Conservation (phyloP, 108 stramenopile species). For the Fragilaria crotonensis region DNA sequence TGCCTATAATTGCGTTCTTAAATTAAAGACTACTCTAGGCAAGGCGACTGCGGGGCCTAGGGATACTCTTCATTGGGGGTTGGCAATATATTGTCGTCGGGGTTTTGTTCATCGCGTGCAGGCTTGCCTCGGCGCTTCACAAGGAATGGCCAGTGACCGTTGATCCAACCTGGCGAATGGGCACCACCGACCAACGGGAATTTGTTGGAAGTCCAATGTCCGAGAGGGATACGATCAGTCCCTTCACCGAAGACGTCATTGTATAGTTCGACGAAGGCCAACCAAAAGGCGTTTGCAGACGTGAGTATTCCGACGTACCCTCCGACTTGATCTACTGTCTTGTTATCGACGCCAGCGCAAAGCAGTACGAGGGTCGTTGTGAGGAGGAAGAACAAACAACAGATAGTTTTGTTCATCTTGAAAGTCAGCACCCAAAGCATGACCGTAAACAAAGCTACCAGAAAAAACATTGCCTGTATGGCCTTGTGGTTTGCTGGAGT, state of each 20-base stretch:
- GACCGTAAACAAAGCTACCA: slow-evolving; percentile 17
- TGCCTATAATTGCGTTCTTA: too few relatives aligned
- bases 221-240: slow-evolving; percentile 27
- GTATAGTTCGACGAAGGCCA: slow-evolving; percentile 23
- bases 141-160: background rate
- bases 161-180: background rate
- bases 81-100: too few relatives aligned
- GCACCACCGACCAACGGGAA: background rate
- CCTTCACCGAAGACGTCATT: slow-evolving; percentile 32
- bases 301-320: slow-evolving; percentile 27
- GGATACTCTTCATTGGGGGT: too few relatives aligned
- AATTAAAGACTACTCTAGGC: too few relatives aligned
- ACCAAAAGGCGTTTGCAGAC: slow-evolving; percentile 23
- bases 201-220: slow-evolving; percentile 10
- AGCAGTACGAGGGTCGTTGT: slow-evolving; percentile 18
- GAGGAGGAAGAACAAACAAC: slow-evolving; percentile 19
- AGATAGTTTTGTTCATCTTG: slow-evolving; percentile 23
- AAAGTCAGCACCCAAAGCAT: slow-evolving; percentile 31
- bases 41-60: too few relatives aligned
- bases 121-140: background rate
- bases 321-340: slow-evolving; percentile 18
- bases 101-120: too few relatives aligned
- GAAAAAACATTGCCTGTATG: slow-evolving; percentile 20
- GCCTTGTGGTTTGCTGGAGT: slow-evolving; percentile 22
- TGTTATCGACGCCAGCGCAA: slow-evolving; percentile 14